Conservation (phyloP, 2,329 filamentous ascomycete species). For the Chaetomiaceae sp. region DNA sequence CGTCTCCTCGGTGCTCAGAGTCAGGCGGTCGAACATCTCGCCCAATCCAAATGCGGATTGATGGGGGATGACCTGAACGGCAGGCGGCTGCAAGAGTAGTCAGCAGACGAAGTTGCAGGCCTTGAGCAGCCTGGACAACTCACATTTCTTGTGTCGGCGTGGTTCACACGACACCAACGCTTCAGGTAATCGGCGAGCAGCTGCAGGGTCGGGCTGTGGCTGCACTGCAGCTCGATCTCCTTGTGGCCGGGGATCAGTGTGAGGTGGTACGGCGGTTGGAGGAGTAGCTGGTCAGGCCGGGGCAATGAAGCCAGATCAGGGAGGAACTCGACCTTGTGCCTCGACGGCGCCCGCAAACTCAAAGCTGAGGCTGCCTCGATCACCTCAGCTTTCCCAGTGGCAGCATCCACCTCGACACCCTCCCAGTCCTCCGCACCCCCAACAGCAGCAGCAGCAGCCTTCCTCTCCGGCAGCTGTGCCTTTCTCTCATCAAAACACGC, state of each 20-base stretch:
- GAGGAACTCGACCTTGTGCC: slow-evolving; percentile 31
- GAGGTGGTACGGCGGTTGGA: slow-evolving; percentile 46
- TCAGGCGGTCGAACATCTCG: slow-evolving; percentile 41
- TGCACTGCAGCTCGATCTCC: slow-evolving; percentile 42
- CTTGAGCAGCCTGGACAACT: slow-evolving; percentile 12
- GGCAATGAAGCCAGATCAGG: slow-evolving; percentile 40
- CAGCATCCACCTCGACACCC: slow-evolving; percentile 35
- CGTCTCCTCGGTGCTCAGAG: slow-evolving; percentile 33
- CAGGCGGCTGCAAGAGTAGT: slow-evolving; percentile 35
- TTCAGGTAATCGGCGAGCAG: slow-evolving; percentile 44
- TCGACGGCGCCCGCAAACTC: background rate
- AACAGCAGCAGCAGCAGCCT: slow-evolving; percentile 7
- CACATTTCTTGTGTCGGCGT: slow-evolving; percentile 31
- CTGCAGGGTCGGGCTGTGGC: slow-evolving; percentile 43
- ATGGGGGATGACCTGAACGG: slow-evolving; percentile 39
- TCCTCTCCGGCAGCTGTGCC: background rate
- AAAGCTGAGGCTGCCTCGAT: slow-evolving; percentile 7
- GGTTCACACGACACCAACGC: slow-evolving; percentile 44
- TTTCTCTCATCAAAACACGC: slow-evolving; percentile 33
- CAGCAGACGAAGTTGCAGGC: background rate
- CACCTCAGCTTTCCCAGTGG: slow-evolving; percentile 35
- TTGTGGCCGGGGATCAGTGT: slow-evolving; percentile 32
- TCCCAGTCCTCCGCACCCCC: slow-evolving; percentile 41
- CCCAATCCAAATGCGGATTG: slow-evolving; percentile 44
- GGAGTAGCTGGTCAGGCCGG: slow-evolving; percentile 45